Base-by-base conservation (phyloP, 2,329 filamentous ascomycete genomes). In the Paraconiothyrium brasiliense region DNA sequence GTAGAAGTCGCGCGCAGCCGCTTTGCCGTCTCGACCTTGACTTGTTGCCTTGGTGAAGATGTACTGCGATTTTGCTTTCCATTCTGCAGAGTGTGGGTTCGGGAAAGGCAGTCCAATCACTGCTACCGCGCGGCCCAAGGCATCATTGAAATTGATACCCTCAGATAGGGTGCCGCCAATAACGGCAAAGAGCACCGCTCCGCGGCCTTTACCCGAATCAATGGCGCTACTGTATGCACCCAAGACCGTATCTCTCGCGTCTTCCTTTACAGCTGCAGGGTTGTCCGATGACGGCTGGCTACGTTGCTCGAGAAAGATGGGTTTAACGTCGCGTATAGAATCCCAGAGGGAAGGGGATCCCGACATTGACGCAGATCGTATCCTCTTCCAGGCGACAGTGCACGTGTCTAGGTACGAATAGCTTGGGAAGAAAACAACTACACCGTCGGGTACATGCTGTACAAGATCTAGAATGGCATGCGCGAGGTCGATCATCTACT, bases 131-230 rank as follows among this genome's bases (percentile, higher is more conserved):
- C 95, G 89, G 1, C 95, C 95, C 0, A 99, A 87, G 3, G 86
- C 85, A 79, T 99, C 94, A 0, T 92, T 94, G 81, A 99, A 99
- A 80, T 99, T 99, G 81, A 99, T 99, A 67, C 95, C 95, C 80
- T 99, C 95, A 60, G 92, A 97, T 81, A 99, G 90, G 68, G 94
- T 97, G 14, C 95, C 95, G 58, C 94, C 94, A 2, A 99, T 90
- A 3, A 99, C 94, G 57, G 93, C 94, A 30, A 99, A 86, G 0
- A 99, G 85, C 0, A 98, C 81, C 0, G 92, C 94, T 0, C 94
- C 94, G 51, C 85, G 84, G 1, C 78, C 84, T 44, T 74, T 80
- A 69, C 70, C 66, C 13, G 68, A 68, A 34, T 71, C 66, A 41
- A 98, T 89, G 3, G 90, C 88, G 27, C 85, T 79, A 8, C 87